Conservation (phyloP, 148 eudicot species). For the Salicornia ramosissima region DNA sequence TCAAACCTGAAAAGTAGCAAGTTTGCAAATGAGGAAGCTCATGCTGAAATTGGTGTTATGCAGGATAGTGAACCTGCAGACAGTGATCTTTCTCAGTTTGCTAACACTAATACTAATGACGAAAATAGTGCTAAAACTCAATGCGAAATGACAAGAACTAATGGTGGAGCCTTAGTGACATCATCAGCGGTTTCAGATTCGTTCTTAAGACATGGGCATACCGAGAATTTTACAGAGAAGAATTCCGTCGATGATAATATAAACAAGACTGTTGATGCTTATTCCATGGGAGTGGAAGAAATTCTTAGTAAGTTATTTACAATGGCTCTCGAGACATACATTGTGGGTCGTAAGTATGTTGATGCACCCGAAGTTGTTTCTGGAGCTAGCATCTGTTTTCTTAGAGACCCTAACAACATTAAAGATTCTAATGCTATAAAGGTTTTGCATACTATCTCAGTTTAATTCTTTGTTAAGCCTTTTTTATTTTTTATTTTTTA, state of each 20-base stretch:
- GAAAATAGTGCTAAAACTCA: constrained; percentile 11
- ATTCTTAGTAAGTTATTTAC: constrained; percentile 30
- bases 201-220: background rate
- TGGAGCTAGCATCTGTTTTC: constrained; percentile 47
- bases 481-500: no score
- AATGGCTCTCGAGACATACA: constrained; percentile 52
- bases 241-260: constrained; percentile 18
- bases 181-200: constrained; percentile 15
- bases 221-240: constrained; percentile 22
- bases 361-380: constrained; percentile 42
- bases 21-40: constrained; percentile 20
- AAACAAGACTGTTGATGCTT: constrained; percentile 13
- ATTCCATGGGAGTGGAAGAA: constrained; percentile 26
- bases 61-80: constrained; percentile 21
- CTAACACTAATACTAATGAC: constrained; percentile 20
- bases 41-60: constrained; percentile 20
- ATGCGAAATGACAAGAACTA: constrained; percentile 14
- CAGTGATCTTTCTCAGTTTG: constrained; percentile 15
- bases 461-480: constrained; percentile 6
- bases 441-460: constrained; percentile 37
- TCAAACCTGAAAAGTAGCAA: constrained; percentile 27
- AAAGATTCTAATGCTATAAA: constrained; percentile 88
- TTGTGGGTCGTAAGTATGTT: constrained; percentile 73
- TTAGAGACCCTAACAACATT: constrained; percentile 56
- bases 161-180: background rate